These are phyloP conservation scores for Dactylonectria estremocensis DNA, from an alignment of 2,329 filamentous ascomycete species.

Conservation along the genomic window DNA sequence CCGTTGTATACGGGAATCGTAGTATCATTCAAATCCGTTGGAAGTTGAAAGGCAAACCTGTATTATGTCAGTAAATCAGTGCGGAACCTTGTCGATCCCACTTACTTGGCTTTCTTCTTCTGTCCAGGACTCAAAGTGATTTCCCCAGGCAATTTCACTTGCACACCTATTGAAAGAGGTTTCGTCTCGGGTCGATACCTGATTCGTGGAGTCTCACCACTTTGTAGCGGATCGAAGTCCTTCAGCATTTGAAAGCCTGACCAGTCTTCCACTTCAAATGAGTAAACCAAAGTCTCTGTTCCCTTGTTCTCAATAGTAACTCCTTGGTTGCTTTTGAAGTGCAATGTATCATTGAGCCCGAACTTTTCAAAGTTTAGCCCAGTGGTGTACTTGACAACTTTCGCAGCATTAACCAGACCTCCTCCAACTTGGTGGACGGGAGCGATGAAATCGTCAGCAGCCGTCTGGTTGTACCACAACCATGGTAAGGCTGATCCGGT, in stretches of 20 bases:
- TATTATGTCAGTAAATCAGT: neutral
- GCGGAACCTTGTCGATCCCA: neutral
- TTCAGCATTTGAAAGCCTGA: conserved; percentile 10
- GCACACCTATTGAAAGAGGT: conserved; percentile 20
- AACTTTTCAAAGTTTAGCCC: conserved; percentile 56
- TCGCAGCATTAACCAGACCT: conserved; percentile 59
- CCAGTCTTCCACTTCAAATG: conserved; percentile 52
- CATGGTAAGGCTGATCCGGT: conserved; percentile 48
- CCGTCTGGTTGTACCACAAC: conserved; percentile 6
- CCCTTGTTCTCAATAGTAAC: conserved; percentile 58
- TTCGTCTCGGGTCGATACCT: neutral
- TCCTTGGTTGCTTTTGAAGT: conserved; percentile 48
- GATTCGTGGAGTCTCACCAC: conserved; percentile 33
- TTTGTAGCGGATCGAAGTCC: conserved; percentile 48
- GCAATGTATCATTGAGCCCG: conserved; percentile 61
- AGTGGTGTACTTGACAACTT: conserved; percentile 55
- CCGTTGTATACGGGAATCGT: conserved; percentile 54
- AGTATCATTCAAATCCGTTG: conserved; percentile 8
- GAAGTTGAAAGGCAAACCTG: conserved; percentile 20
- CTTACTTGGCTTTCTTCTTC: conserved; percentile 18
- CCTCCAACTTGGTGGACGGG: conserved; percentile 59
- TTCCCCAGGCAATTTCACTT: conserved; percentile 13
- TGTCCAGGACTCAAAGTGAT: conserved; percentile 38
- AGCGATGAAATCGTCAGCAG: conserved; percentile 44
- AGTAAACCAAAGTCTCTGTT: conserved; percentile 53